Evolutionary conservation across 306 rosid species (phyloP), one percentile per base, ranked within the genome.

Genomic region (Delonix regia): DNA sequence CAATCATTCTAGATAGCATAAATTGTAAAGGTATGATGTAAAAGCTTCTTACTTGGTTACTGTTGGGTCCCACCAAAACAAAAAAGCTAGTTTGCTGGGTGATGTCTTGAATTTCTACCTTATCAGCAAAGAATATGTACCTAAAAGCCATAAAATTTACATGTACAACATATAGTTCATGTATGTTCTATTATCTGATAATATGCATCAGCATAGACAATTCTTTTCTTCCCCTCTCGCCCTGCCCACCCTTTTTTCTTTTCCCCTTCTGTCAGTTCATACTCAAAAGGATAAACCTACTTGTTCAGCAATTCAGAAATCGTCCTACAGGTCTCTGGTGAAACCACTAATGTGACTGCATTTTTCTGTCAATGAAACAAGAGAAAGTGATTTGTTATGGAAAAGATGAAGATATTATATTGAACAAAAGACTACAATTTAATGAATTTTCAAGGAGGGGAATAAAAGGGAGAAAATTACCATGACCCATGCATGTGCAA

Each of bases 401-500:
- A 68, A 27, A 69, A 19, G 27, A 69, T 28, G 15, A 72, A 72
- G 57, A 76, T 76, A 55, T 42, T 24, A 51, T 21, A 72, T 67
- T 60, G 80, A 27, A 45, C 67, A 77, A 48, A 83, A 81, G 76
- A 49, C 48, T 75, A 55, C 47, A 60, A 62, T 49, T 42, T 33
- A 21, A 27, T 15, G 19, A 73, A 73, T 36, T 16, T 52, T 63
- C 62, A 63, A 38, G 73, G 42, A 70, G 7, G 8, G 48, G 48
- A n/a, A 15, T n/a, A 72, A 79, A 62, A 12, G 25, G 59, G n/a
- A 38, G 12, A 62, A 80, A 57, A 80, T 82, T 87, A 94, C 98
- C 98, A 92, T 94, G 86, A 90, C 72, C 98, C 97, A 94, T 7
- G 97, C 94, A 71, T 89, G 92, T 33, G 94, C 92, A 60, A 94